Conservation (phyloP, 1,284 basidiomycete genomes). For the Wallemia mellicola region DNA sequence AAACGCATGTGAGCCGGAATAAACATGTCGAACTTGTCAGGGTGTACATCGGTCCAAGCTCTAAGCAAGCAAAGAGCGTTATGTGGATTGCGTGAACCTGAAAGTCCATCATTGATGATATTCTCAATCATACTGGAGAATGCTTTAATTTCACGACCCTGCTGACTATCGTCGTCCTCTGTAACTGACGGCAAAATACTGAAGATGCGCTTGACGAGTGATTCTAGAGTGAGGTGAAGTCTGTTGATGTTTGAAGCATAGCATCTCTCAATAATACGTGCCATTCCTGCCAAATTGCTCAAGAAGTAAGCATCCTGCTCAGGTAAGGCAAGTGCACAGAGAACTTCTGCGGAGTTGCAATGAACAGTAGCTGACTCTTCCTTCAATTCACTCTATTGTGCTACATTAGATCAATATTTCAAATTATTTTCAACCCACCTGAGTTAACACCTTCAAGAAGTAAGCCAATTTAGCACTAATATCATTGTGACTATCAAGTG, state of each 20-base stretch:
- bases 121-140: conserved; percentile 51
- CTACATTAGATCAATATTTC: conserved; percentile 1
- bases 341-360: conserved; percentile 57
- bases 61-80: conserved; percentile 64
- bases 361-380: conserved; percentile 38
- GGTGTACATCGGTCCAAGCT: conserved; percentile 53
- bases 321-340: conserved; percentile 57
- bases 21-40: conserved; percentile 62
- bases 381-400: conserved; percentile 32
- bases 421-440: conserved; percentile 22
- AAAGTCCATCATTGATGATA: conserved; percentile 52
- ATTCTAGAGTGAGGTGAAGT: conserved; percentile 48
- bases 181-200: conserved; percentile 36
- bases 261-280: conserved; percentile 68
- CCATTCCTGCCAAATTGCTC: conserved; percentile 45
- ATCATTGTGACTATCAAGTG: conserved; percentile 63
- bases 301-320: conserved; percentile 61
- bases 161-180: conserved; percentile 46
- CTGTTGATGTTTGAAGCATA: conserved; percentile 40
- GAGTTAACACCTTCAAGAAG: conserved; percentile 51
- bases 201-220: conserved; percentile 61
- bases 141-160: conserved; percentile 31
- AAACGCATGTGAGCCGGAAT: conserved; percentile 48
- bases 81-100: conserved; percentile 36
- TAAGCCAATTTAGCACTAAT: conserved; percentile 73